These are phyloP conservation scores for Syzygium aromaticum DNA, from an alignment of 345 rosid species.

Conservation along the genomic window DNA sequence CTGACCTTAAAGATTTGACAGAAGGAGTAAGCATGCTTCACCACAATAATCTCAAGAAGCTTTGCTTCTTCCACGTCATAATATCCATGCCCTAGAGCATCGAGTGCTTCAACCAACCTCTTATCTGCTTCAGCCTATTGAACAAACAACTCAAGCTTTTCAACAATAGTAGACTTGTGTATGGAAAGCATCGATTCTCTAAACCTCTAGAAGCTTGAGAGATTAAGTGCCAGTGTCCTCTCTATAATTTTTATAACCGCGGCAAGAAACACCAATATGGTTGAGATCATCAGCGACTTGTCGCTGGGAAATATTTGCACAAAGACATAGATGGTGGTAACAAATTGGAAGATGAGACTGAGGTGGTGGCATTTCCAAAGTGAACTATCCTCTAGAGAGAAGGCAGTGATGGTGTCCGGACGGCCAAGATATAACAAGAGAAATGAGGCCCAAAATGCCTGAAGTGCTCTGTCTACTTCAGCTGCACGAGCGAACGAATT, in stretches of 20 bases:
- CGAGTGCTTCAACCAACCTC: background rate
- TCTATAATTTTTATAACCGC: background rate
- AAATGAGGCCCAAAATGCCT: background rate
- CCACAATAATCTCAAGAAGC: background rate
- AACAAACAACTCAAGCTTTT: accelerated
- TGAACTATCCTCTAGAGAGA: accelerated
- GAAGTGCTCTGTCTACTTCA: background rate
- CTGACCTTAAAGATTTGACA: accelerated
- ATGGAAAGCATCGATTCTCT: accelerated
- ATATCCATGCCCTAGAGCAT: background rate
- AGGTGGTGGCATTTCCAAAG: background rate
- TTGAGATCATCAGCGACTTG: background rate
- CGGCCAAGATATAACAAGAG: background rate
- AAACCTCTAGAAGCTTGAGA: background rate
- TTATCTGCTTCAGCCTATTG: accelerated
- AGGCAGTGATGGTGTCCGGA: background rate
- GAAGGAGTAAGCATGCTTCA: background rate
- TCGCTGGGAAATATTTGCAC: background rate
- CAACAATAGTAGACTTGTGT: accelerated
- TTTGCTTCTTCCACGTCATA: background rate
- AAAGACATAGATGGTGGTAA: accelerated
- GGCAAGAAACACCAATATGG: accelerated
- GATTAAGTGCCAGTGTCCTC: background rate
- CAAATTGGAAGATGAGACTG: background rate
- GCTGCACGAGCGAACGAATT: accelerated